phyloP scores from a whole-genome alignment of 371 early-diverging fungal species.

The Capillidium rhysosporum region DNA sequence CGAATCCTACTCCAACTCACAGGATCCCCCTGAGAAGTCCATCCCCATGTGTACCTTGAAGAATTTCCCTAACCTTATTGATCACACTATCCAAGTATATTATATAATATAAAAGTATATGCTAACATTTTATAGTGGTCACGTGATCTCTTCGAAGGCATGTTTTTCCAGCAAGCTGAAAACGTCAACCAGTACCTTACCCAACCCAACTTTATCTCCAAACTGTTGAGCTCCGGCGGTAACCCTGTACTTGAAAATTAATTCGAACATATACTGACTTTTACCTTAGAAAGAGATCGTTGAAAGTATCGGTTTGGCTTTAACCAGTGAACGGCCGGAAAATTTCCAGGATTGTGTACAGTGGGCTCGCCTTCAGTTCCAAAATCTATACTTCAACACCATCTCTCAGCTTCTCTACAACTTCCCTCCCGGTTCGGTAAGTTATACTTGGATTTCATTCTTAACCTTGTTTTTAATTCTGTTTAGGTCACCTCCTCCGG shows the following conservation, averaged over 20 bases:
- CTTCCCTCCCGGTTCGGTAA: conserved; percentile 78
- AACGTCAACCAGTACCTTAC: conserved; percentile 82
- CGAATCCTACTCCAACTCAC: conserved; percentile 96
- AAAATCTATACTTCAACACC: conserved; percentile 79
- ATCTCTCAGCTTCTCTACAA: conserved; percentile 87
- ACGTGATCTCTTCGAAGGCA: conserved; percentile 90
- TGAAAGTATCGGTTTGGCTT: conserved; percentile 38
- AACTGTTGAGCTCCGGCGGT: too few relatives aligned
- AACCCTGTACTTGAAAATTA: too few relatives aligned
- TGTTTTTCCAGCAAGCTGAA: conserved; percentile 82
- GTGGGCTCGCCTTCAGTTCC: conserved; percentile 87
- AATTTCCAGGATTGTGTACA: conserved; percentile 78
- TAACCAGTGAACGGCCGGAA: conserved; percentile 57
- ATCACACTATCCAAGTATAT: conserved; percentile 91
- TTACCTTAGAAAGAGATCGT: conserved; percentile 39
- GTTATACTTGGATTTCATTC: conserved; percentile 9
- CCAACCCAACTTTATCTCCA: conserved; percentile 13
- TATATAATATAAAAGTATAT: too few relatives aligned
- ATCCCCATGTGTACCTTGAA: conserved; percentile 99
- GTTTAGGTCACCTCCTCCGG: conserved; percentile 67
- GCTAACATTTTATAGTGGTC: conserved; percentile 45
- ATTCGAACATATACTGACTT: conserved; percentile 11
- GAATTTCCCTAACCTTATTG: conserved; percentile 98
- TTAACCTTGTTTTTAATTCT: conserved; percentile 10
- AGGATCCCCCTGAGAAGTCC: conserved; percentile 97